phyloP scores from a whole-genome alignment of 768 basidiomycete genomes.

The Mycena kentingensis region DNA sequence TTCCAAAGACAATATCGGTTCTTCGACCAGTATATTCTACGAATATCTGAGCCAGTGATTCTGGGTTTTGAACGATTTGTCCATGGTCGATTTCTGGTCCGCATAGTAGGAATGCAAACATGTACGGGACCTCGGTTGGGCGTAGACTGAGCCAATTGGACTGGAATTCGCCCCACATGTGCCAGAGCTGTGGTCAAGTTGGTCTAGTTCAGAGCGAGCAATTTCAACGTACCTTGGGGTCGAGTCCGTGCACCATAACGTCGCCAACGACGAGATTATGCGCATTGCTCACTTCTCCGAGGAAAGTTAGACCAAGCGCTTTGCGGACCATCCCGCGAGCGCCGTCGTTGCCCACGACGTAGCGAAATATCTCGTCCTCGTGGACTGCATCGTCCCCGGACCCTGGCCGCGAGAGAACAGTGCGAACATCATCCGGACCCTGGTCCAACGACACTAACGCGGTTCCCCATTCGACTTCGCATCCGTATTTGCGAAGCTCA shows the following conservation, averaged over 20 bases:
- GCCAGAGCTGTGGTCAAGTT: constrained; percentile 49
- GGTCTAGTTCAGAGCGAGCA: too few species aligned
- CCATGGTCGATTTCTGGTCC: constrained; percentile 28
- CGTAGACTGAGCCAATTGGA: constrained; percentile 34
- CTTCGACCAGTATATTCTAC: constrained; percentile 23
- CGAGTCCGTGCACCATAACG: constrained; percentile 43
- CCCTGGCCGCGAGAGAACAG: constrained; percentile 15
- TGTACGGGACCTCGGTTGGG: constrained; percentile 33
- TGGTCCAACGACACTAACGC: constrained; percentile 29
- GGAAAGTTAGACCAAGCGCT: constrained; percentile 27
- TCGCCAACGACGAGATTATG: constrained; percentile 32
- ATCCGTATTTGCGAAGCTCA: constrained; percentile 24
- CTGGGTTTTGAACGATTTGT: constrained; percentile 19
- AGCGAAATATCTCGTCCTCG: constrained; percentile 22
- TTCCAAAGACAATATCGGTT: constrained; percentile 28
- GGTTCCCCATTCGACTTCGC: constrained; percentile 28
- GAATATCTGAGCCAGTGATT: constrained; percentile 20
- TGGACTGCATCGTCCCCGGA: constrained; percentile 5
- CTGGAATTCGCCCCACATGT: constrained; percentile 47
- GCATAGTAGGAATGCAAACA: constrained; percentile 34
- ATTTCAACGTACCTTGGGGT: constrained; percentile 39
- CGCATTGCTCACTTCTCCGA: constrained; percentile 34
- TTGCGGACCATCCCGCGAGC: constrained; percentile 32
- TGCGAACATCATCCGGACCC: constrained; percentile 24
- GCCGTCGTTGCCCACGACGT: constrained; percentile 29